phyloP scores from a whole-genome alignment of 2,329 filamentous ascomycete species.

The Fusarium tjaetaba region DNA sequence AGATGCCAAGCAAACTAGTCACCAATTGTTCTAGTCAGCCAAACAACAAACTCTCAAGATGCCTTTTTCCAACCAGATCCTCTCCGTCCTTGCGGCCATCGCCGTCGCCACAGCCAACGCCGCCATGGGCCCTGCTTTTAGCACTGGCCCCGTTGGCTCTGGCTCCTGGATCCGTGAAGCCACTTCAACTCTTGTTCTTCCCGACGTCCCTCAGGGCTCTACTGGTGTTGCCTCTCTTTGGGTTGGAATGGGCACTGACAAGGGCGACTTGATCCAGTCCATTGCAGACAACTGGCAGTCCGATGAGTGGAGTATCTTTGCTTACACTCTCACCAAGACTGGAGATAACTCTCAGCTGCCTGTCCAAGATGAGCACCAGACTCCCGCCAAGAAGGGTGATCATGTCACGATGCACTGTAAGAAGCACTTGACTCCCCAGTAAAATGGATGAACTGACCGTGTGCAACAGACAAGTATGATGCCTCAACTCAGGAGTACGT shows the following conservation, averaged over 20 bases:
- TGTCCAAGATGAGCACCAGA: constrained; percentile 25
- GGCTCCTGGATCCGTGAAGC: constrained; percentile 56
- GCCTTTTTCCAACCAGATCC: constrained; percentile 26
- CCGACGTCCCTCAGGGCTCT: constrained; percentile 49
- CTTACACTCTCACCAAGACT: constrained; percentile 53
- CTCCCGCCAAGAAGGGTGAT: constrained; percentile 22
- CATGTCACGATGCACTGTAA: constrained; percentile 38
- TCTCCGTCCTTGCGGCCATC: constrained; percentile 29
- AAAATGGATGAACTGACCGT: background rate
- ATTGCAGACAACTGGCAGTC: constrained; percentile 52
- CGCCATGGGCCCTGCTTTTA: constrained; percentile 52
- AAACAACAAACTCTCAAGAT: background rate
- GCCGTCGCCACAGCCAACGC: constrained; percentile 34
- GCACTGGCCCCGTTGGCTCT: constrained; percentile 54
- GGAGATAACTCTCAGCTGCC: constrained; percentile 36
- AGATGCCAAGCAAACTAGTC: background rate
- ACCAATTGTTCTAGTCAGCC: background rate
- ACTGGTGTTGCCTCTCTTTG: constrained; percentile 54
- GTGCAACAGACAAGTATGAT: constrained; percentile 26
- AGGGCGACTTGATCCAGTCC: constrained; percentile 59
- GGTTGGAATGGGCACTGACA: constrained; percentile 60
- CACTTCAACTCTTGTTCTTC: constrained; percentile 55
- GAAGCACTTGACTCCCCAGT: fast-evolving
- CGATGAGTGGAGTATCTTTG: constrained; percentile 53
- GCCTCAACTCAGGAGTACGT: constrained; percentile 25